Evolutionary conservation across 768 basidiomycete species (phyloP).

Genomic region (Hypsizygus marmoreus): DNA sequence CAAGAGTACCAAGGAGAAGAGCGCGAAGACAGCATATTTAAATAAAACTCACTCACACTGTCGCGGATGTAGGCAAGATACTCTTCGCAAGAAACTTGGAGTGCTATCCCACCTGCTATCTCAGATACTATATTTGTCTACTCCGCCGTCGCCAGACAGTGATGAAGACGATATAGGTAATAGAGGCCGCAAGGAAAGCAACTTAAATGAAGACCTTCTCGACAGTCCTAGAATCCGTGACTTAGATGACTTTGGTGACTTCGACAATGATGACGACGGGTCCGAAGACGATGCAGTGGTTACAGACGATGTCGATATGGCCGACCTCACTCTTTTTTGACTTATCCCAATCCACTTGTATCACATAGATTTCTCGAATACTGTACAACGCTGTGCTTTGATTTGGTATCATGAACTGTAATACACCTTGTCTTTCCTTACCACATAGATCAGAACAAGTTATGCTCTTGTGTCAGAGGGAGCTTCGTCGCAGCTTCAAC

Average conservation of each 20-base stretch:
- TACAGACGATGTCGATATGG: constrained; percentile 8
- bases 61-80: constrained; percentile 14
- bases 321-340: constrained; percentile 7
- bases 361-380: constrained; percentile 1
- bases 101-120: constrained; percentile 7
- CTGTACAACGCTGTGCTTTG: constrained; percentile 1
- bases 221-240: constrained; percentile 20
- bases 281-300: constrained; percentile 3
- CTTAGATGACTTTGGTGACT: constrained; percentile 21
- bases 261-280: constrained; percentile 9
- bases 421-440: background rate
- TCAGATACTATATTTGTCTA: constrained; percentile 1
- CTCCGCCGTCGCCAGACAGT: background rate
- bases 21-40: too few species aligned
- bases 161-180: background rate
- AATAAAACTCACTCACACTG: constrained; percentile 14
- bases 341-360: constrained; percentile 5
- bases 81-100: constrained; percentile 17
- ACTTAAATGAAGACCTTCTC: constrained; percentile 7
- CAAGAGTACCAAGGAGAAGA: constrained; percentile 8
- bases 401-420: background rate
- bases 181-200: constrained; percentile 4
- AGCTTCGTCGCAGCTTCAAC: constrained; percentile 71
- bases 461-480: constrained; percentile 74
- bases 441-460: constrained; percentile 67